Evolutionary conservation across 2,329 filamentous ascomycete genomes (phyloP).

Genomic region (Pseudogymnoascus sp.): DNA sequence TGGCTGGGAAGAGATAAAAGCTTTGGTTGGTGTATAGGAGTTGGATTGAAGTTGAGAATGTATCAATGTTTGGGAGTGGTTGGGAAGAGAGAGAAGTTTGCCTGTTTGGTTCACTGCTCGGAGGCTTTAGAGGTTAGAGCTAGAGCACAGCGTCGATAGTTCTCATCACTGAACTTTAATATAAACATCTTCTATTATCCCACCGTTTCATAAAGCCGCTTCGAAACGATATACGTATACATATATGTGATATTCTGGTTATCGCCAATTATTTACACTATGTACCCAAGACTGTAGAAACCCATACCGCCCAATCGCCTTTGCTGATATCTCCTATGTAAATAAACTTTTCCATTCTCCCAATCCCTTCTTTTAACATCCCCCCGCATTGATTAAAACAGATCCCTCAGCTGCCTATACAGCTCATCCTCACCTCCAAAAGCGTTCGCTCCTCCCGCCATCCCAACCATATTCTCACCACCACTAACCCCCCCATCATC

Average conservation of each 20-base stretch:
- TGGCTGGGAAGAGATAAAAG: too few species aligned
- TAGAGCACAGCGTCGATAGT: too few species aligned
- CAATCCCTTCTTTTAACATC: not conserved
- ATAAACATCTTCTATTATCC: not conserved
- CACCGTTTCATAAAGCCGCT: not conserved
- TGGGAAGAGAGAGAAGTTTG: too few species aligned
- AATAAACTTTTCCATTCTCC: not conserved
- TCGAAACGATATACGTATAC: not conserved
- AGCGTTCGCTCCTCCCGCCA: slow-evolving; percentile 17
- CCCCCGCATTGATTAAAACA: slow-evolving; percentile 21
- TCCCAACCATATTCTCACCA: slow-evolving; percentile 17
- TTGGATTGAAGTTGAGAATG: too few species aligned
- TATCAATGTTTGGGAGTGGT: too few species aligned
- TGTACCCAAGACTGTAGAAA: not conserved
- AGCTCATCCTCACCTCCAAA: slow-evolving; percentile 30
- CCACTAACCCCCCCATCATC: slow-evolving; percentile 20
- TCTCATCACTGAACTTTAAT: not conserved
- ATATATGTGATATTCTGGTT: not conserved
- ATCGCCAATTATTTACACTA: not conserved
- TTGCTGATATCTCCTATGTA: not conserved
- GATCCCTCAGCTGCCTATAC: slow-evolving; percentile 27
- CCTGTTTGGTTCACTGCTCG: too few species aligned
- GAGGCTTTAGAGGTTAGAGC: too few species aligned
- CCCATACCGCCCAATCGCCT: not conserved
- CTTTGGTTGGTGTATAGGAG: too few species aligned